Evolutionary conservation across 345 rosid genomes (phyloP).

Genomic region (Murraya paniculata): DNA sequence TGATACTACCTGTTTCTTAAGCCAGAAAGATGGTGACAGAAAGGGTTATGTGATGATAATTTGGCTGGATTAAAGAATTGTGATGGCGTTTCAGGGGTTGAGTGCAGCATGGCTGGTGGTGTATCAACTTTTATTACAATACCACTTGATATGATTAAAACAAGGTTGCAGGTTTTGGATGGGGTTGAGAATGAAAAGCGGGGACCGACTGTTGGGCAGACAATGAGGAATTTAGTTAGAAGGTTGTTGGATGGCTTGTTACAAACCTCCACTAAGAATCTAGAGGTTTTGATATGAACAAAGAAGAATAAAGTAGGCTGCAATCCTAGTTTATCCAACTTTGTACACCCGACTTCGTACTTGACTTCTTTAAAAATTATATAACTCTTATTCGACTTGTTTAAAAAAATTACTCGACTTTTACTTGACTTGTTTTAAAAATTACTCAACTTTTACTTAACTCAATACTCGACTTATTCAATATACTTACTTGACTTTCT

Average conservation of each 20-base stretch:
- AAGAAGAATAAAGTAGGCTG: not conserved
- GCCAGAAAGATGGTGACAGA: slow-evolving; percentile 41
- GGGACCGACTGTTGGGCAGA: slow-evolving; percentile 67
- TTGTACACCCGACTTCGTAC: no score
- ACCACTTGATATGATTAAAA: slow-evolving; percentile 95
- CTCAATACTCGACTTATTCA: no score
- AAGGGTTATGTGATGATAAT: slow-evolving; percentile 20
- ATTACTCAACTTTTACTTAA: fast-evolving
- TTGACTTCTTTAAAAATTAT: no score
- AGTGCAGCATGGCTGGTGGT: slow-evolving; percentile 96
- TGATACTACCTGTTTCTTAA: slow-evolving; percentile 43
- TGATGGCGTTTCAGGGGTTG: slow-evolving; percentile 88
- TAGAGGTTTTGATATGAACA: slow-evolving; percentile 36
- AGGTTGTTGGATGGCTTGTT: slow-evolving; percentile 95
- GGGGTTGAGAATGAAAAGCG: slow-evolving; percentile 68
- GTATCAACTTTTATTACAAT: slow-evolving; percentile 80
- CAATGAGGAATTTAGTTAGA: slow-evolving; percentile 69
- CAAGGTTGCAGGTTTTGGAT: slow-evolving; percentile 81
- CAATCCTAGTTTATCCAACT: no score
- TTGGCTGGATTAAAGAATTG: slow-evolving; percentile 59
- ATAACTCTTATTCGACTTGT: no score
- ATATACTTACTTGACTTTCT: no score
- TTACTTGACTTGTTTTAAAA: no score
- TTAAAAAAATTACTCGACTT: no score
- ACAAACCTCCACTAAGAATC: slow-evolving; percentile 74